Evolutionary conservation across 208 protist genomes (phyloP).

Genomic region (Zelonia costaricensis): DNA sequence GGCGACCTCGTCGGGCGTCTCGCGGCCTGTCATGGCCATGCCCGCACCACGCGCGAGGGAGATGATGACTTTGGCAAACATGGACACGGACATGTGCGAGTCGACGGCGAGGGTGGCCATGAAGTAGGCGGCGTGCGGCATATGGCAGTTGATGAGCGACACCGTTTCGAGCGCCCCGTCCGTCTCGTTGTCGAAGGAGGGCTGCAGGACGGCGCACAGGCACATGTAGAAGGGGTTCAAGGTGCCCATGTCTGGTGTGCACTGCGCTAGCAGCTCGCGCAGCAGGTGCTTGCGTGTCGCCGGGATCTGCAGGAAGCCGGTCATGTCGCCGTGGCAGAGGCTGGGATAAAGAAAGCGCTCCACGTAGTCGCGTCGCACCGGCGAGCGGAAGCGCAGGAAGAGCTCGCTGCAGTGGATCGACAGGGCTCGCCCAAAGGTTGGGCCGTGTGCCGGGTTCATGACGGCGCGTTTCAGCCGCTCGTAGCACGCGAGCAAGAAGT

Average conservation of each 20-base stretch:
- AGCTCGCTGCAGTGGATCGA: conserved; percentile 89
- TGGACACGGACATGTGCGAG: conserved; percentile 85
- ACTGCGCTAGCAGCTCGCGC: conserved; percentile 70
- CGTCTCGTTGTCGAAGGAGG: conserved; percentile 77
- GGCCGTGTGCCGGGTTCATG: conserved; percentile 61
- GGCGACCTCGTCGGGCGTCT: conserved; percentile 76
- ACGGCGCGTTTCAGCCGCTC: conserved; percentile 84
- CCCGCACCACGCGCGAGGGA: conserved; percentile 81
- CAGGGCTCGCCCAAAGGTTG: conserved; percentile 71
- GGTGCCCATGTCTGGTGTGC: conserved; percentile 70
- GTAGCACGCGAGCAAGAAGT: conserved; percentile 90
- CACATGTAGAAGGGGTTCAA: conserved; percentile 89
- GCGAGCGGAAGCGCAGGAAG: conserved; percentile 89
- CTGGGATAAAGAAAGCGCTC: conserved; percentile 89
- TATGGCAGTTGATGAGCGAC: conserved; percentile 79
- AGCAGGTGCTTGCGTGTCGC: conserved; percentile 76
- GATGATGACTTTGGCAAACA: conserved; percentile 89
- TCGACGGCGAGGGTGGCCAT: conserved; percentile 80
- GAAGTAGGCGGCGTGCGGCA: conserved; percentile 92
- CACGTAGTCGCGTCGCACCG: conserved; percentile 89
- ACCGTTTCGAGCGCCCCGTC: conserved; percentile 84
- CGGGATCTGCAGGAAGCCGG: conserved; percentile 61
- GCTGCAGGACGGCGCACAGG: conserved; percentile 83
- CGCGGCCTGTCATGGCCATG: conserved; percentile 80
- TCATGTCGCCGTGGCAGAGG: conserved; percentile 81